Base-by-base conservation (phyloP, 1,284 basidiomycete genomes). In the Cryptococcus sp. region DNA sequence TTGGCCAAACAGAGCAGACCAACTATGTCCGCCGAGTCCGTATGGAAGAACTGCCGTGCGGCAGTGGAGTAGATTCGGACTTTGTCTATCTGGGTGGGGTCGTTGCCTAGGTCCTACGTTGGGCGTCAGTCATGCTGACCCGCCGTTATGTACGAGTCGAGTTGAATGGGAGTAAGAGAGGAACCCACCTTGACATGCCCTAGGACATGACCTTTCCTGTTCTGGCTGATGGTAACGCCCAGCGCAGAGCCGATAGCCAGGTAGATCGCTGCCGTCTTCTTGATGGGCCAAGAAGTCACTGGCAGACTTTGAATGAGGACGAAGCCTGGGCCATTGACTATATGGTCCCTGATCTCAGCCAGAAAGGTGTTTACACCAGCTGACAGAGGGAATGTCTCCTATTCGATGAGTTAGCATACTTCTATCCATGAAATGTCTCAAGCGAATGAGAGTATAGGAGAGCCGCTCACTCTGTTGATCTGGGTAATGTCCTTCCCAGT, bases 41-140 rank as follows among this genome's bases (percentile, higher is more conserved):
- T 68, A 66, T 80, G 80, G 70, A 80, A 80, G 70, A 75, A 80
- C 59, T 80, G 79, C 13, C 74, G 65, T 1, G 78, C 79, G 22
- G 78, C 72, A 42, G 79, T 80, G 38, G 71, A 73, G 70, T 81
- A 81, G 64, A 80, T 80, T 17, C 80, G 66, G 17, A 80, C 78
- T 65, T 80, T 80, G 70, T 80, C 69, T 50, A 78, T 80, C 54
- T 80, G 72, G 5, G 77, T 81, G 0, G 79, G 77, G 54, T 81
- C 79, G 58, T 79, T 78, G 20, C 80, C 80, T 8, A 81, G 61
- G 50, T 74, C 68, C 59, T 61, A 39, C 40, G 44, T 16, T 23
- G 27, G 8, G 19, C 22, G 17, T 56, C 31, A 35, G 22, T 40
- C 13, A 5, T 4, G 20, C 11, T 6, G 25, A n/a, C 19, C 19